Evolutionary conservation across 1,139 yeast species (phyloP).

Genomic region (Saccharomyces uvarum): DNA sequence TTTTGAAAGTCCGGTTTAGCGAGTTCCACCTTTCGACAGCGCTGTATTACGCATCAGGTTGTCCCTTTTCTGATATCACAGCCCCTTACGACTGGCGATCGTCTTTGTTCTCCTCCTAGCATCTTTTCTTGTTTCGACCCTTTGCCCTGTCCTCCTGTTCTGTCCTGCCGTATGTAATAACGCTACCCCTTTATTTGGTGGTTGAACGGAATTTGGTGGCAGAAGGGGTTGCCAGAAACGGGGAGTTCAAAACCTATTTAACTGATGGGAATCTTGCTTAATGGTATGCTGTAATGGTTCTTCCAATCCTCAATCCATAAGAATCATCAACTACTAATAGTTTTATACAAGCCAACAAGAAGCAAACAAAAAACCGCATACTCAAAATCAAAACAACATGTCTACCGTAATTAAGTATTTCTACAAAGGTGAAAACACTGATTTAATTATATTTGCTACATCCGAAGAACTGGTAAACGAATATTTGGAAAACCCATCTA

Average conservation of each 20-base stretch:
- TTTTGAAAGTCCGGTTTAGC: background rate
- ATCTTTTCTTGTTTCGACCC: background rate
- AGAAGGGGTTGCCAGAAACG: background rate
- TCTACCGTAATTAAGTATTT: slow-evolving; percentile 40
- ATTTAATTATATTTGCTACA: slow-evolving; percentile 60
- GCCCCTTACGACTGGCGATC: background rate
- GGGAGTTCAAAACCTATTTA: background rate
- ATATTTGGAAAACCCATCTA: slow-evolving; percentile 46
- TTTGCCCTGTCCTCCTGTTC: background rate
- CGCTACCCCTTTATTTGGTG: background rate
- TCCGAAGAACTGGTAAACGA: slow-evolving; percentile 43
- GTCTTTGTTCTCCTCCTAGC: background rate
- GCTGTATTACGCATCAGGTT: background rate
- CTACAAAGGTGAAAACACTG: slow-evolving; percentile 57
- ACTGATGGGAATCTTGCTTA: background rate
- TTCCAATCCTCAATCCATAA: background rate
- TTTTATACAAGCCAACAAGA: background rate
- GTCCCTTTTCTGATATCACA: background rate
- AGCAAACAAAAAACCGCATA: slow-evolving; percentile 4
- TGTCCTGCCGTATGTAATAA: background rate
- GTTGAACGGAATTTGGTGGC: background rate
- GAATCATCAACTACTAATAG: background rate
- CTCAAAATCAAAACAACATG: slow-evolving; percentile 14
- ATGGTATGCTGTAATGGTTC: background rate
- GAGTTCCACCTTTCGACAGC: background rate